Evolutionary conservation across 768 basidiomycete genomes (phyloP).

Genomic region (Stropharia rugosoannulata): DNA sequence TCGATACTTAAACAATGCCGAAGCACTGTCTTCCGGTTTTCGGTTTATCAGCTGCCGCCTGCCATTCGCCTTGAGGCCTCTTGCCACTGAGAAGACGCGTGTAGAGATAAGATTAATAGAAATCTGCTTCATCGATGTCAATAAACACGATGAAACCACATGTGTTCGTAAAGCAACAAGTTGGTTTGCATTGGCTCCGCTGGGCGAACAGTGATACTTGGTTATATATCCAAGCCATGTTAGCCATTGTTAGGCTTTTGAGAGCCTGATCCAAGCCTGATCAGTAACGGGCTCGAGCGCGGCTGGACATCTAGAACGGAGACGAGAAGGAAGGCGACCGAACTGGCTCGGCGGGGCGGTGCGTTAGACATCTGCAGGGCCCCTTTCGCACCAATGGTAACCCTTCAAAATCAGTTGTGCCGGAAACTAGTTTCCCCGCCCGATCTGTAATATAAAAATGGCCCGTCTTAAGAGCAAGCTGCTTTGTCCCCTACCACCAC

Average conservation of each 20-base stretch:
- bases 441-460: too few species aligned
- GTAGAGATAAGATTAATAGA: background rate
- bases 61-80: too few species aligned
- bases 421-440: background rate
- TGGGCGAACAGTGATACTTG: background rate
- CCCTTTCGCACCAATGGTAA: background rate
- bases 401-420: background rate
- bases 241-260: background rate
- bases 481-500: background rate
- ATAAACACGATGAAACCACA: background rate
- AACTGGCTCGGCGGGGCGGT: constrained; percentile 1
- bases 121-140: background rate
- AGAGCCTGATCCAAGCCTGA: background rate
- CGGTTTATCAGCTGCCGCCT: too few species aligned
- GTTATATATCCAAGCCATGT: background rate
- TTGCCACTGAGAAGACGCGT: background rate
- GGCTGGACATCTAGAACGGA: constrained; percentile 6
- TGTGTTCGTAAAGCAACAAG: background rate
- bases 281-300: background rate
- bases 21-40: too few species aligned
- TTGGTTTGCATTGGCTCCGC: background rate
- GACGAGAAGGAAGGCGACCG: constrained; percentile 1
- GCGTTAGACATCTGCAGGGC: background rate
- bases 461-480: too few species aligned
- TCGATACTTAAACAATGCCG: too few species aligned